Conservation (phyloP, 495 filamentous ascomycete genomes). For the Penicillium cataractarum region DNA sequence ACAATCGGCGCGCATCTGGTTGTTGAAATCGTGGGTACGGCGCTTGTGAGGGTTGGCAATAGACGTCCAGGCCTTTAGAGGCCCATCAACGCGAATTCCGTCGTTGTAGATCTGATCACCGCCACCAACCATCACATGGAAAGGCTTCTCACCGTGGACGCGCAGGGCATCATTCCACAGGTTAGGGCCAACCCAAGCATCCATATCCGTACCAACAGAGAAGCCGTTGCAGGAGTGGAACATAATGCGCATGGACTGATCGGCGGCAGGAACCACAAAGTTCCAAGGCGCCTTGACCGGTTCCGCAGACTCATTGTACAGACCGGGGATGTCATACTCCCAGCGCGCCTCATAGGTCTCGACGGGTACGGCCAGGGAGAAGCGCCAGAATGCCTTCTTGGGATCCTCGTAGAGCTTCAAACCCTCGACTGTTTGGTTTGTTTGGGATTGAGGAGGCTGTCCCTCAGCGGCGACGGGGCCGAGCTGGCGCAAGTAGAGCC, state of each 20-base stretch:
- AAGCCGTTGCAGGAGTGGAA: constrained; percentile 98
- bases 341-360: constrained; percentile 51
- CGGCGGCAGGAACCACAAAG: constrained; percentile 76
- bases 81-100: constrained; percentile 79
- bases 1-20: constrained; percentile 71
- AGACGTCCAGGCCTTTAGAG: constrained; percentile 76
- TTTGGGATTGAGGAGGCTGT: constrained; percentile 12
- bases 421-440: constrained; percentile 45
- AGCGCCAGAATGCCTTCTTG: constrained; percentile 80
- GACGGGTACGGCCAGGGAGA: constrained; percentile 60
- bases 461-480: constrained; percentile 38
- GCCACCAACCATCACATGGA: constrained; percentile 95
- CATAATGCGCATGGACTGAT: constrained; percentile 91
- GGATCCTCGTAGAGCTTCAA: constrained; percentile 79
- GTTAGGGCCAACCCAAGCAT: constrained; percentile 77
- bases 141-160: constrained; percentile 67
- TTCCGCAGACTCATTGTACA: constrained; percentile 41
- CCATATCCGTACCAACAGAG: constrained; percentile 87
- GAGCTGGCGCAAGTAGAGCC: constrained; percentile 50
- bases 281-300: constrained; percentile 45
- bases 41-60: constrained; percentile 83
- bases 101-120: constrained; percentile 98
- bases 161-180: constrained; percentile 92
- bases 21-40: constrained; percentile 73
- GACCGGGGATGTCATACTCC: constrained; percentile 51